Base-by-base conservation (phyloP, 2,329 filamentous ascomycete species). In the Botrytis tulipae region DNA sequence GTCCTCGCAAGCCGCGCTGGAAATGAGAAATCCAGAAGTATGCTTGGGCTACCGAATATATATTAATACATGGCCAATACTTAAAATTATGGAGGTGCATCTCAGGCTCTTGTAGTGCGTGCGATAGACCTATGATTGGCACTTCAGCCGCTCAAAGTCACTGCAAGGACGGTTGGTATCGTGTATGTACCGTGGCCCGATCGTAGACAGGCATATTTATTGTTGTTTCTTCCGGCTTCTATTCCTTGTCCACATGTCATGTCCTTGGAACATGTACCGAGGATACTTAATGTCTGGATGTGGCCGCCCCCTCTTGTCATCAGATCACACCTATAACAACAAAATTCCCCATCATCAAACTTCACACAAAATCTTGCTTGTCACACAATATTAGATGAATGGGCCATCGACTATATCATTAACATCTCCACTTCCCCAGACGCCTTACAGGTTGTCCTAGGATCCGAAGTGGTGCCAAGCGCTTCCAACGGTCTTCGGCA, bases 131-230 rank as follows among this genome's bases (percentile, higher is more conserved):
- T 73, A 37, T 70, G 32, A 73, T 44, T 69, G 63, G 65, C 29
- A 51, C 22, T 20, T 61, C 42, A 73, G 79, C 79, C 83, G 80
- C 76, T 84, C 76, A 90, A 88, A 37, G 84, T 84, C 73, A 82
- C 75, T 73, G 77, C 80, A 80, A 66, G 61, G 65, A 66, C 35
- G 46, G 46, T 54, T 57, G 42, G 40, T 51, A 66, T 37, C 35
- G 35, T 69, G 35, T 72, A 67, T 90, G 87, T 61, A 89, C 76
- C 68, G 83, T 81, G 6, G 85, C 85, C 75, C 72, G 74, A 78
- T 77, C 75, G 65, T 42, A 74, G 71, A 74, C 77, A 77, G 76
- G 76, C 77, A 78, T 78, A 73, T 70, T 70, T 40, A 46, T 54
- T 46, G 48, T 75, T 73, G 67, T 72, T 73, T 73, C 66, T 61